Conservation (phyloP, 1,284 basidiomycete species). For the Naganishia sp. region DNA sequence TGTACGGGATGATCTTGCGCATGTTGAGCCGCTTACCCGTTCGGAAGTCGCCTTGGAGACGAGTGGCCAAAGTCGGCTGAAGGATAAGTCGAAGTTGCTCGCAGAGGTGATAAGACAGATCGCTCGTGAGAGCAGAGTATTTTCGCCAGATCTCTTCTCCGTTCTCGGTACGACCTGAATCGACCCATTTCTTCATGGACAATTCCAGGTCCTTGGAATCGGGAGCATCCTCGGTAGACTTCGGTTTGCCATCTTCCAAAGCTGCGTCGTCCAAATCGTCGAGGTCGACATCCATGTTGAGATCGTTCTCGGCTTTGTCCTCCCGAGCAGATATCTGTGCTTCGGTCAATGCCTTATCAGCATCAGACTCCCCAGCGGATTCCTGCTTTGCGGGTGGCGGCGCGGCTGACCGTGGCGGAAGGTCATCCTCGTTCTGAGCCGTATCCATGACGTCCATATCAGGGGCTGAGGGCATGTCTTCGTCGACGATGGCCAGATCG, state of each 20-base stretch:
- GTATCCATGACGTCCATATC: slow-evolving; percentile 34
- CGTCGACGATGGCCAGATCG: slow-evolving; percentile 74
- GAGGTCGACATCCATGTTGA: slow-evolving; percentile 46
- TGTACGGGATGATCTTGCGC: slow-evolving; percentile 98
- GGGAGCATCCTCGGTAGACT: slow-evolving; percentile 35
- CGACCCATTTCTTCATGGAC: slow-evolving; percentile 66
- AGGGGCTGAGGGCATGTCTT: slow-evolving; percentile 46
- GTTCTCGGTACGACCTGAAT: slow-evolving; percentile 60
- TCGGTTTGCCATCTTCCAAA: slow-evolving; percentile 37
- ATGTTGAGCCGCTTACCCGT: slow-evolving; percentile 98
- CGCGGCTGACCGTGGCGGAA: slow-evolving; percentile 28
- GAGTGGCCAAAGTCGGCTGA: slow-evolving; percentile 90
- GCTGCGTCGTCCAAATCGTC: slow-evolving; percentile 42
- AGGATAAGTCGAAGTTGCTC: slow-evolving; percentile 97
- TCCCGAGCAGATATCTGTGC: slow-evolving; percentile 43
- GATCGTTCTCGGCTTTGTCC: slow-evolving; percentile 37
- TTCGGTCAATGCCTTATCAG: slow-evolving; percentile 54
- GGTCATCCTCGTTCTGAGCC: slow-evolving; percentile 32
- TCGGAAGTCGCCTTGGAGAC: slow-evolving; percentile 94
- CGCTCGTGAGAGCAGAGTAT: slow-evolving; percentile 86
- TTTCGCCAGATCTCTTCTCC: slow-evolving; percentile 83
- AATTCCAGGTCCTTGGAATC: slow-evolving; percentile 59
- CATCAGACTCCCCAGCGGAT: slow-evolving; percentile 26
- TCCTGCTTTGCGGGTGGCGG: slow-evolving; percentile 21
- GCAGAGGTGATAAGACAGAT: slow-evolving; percentile 86